Conservation (phyloP, 306 rosid genomes). For the Hippophae rhamnoides region DNA sequence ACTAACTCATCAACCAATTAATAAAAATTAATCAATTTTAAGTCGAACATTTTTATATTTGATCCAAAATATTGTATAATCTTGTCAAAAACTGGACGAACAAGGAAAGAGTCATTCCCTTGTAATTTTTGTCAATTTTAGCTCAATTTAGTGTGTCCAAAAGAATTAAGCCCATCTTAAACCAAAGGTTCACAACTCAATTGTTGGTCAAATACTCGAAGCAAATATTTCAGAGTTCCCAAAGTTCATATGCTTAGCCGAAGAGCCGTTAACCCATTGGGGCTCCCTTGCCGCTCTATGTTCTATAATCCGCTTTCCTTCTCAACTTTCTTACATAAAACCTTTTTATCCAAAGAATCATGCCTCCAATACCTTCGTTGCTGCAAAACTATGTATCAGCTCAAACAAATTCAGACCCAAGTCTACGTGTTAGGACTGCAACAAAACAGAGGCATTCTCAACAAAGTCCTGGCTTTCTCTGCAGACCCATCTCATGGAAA, state of each 20-base stretch:
- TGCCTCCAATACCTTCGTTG: slow-evolving; percentile 35
- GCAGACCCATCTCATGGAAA: slow-evolving; percentile 36
- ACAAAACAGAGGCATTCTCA: slow-evolving; percentile 38
- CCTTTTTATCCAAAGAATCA: slow-evolving; percentile 14
- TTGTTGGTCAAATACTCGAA: slow-evolving; percentile 15
- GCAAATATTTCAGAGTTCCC: neutral
- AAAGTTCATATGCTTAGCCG: slow-evolving; percentile 5
- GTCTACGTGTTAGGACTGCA: slow-evolving; percentile 38
- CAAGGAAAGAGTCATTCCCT: too few species aligned
- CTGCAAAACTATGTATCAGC: slow-evolving; percentile 44
- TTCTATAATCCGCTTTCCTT: slow-evolving; percentile 2
- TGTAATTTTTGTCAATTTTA: too few species aligned
- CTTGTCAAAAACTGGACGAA: too few species aligned
- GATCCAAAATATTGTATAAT: too few species aligned
- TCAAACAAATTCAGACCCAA: slow-evolving; percentile 58
- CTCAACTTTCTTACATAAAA: slow-evolving; percentile 1
- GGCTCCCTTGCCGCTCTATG: slow-evolving; percentile 14
- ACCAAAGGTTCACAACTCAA: neutral
- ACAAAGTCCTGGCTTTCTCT: slow-evolving; percentile 44
- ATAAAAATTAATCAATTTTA: too few species aligned
- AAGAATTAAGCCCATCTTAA: too few species aligned
- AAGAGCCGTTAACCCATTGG: neutral
- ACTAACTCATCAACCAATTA: too few species aligned
- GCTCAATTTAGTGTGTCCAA: too few species aligned
- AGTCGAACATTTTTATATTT: too few species aligned